A percentile compares a stretch with the other conserved stretches of the same genome.
These are phyloP conservation scores for Aspergillus carlsbadensis DNA, from an alignment of 495 filamentous ascomycete species.

Conservation along the genomic window DNA sequence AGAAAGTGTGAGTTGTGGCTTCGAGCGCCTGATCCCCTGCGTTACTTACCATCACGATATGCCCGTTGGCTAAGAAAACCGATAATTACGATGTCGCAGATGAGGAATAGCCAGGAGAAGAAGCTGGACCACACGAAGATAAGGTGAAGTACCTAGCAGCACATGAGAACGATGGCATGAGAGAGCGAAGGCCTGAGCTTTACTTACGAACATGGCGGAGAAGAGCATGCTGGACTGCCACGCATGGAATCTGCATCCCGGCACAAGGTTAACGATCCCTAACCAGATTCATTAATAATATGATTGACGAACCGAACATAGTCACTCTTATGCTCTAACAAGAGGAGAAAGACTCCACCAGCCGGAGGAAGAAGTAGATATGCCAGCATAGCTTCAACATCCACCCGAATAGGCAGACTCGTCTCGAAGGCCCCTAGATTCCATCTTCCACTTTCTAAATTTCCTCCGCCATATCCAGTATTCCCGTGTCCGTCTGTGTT, in stretches of 20 bases:
- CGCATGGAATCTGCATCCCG: constrained; percentile 73
- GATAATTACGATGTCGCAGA: constrained; percentile 73
- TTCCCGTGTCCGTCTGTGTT: constrained; percentile 31
- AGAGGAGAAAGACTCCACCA: constrained; percentile 78
- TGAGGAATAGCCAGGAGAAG: constrained; percentile 78
- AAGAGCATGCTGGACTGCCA: constrained; percentile 94
- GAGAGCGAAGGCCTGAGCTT: background rate
- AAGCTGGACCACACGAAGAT: constrained; percentile 82
- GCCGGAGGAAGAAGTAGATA: constrained; percentile 86
- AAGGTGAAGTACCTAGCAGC: constrained; percentile 65
- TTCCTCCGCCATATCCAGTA: constrained; percentile 31
- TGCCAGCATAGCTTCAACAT: constrained; percentile 87
- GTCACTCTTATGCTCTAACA: constrained; percentile 91
- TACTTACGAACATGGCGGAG: constrained; percentile 72
- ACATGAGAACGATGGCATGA: background rate
- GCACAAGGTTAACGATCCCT: constrained; percentile 13
- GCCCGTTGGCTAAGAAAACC: constrained; percentile 74
- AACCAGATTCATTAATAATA: background rate
- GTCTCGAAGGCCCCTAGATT: constrained; percentile 74
- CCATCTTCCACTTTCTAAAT: constrained; percentile 56
- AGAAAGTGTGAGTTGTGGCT: background rate
- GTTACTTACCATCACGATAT: constrained; percentile 70
- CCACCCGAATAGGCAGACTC: constrained; percentile 76
- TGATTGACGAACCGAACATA: constrained; percentile 75
- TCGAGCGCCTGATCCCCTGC: background rate